These are phyloP conservation scores for Tricholomella constricta DNA, from an alignment of 768 basidiomycete species.

Conservation along the genomic window DNA sequence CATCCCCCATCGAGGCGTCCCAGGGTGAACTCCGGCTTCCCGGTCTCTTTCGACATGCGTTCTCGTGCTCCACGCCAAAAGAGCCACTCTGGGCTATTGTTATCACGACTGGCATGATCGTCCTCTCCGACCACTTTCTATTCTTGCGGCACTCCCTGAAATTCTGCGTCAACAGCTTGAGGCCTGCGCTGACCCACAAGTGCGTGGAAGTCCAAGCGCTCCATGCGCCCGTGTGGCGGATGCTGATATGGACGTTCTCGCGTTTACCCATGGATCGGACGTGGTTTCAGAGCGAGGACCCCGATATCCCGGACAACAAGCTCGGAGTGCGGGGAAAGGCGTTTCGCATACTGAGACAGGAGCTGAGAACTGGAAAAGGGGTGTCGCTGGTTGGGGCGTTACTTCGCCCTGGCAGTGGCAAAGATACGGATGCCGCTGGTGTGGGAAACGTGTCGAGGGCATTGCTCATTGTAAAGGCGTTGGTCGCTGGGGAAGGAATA, in stretches of 20 bases:
- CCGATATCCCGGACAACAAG: constrained; percentile 19
- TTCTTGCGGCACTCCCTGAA: constrained; percentile 43
- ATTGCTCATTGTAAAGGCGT: constrained; percentile 38
- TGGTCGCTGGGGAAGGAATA: constrained; percentile 31
- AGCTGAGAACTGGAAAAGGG: constrained; percentile 47
- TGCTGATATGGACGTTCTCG: constrained; percentile 58
- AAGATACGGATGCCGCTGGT: neutral
- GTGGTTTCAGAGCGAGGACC: constrained; percentile 29
- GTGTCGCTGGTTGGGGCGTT: constrained; percentile 41
- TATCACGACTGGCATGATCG: constrained; percentile 46
- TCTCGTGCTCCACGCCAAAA: constrained; percentile 24
- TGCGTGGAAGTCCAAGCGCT: constrained; percentile 37
- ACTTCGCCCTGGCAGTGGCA: constrained; percentile 23
- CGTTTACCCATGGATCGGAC: constrained; percentile 14
- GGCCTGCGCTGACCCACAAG: constrained; percentile 32
- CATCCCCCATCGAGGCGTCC: constrained; percentile 4
- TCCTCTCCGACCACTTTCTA: constrained; percentile 45
- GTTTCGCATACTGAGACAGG: constrained; percentile 48
- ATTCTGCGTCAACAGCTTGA: constrained; percentile 39
- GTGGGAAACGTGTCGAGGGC: constrained; percentile 31
- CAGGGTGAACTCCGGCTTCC: constrained; percentile 23
- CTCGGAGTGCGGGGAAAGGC: constrained; percentile 30
- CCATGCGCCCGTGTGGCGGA: constrained; percentile 51
- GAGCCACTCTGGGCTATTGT: constrained; percentile 47
- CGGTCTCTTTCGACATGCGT: constrained; percentile 27